phyloP scores from a whole-genome alignment of 225 moss, liverwort and hornwort species.

The Bryum argenteum region DNA sequence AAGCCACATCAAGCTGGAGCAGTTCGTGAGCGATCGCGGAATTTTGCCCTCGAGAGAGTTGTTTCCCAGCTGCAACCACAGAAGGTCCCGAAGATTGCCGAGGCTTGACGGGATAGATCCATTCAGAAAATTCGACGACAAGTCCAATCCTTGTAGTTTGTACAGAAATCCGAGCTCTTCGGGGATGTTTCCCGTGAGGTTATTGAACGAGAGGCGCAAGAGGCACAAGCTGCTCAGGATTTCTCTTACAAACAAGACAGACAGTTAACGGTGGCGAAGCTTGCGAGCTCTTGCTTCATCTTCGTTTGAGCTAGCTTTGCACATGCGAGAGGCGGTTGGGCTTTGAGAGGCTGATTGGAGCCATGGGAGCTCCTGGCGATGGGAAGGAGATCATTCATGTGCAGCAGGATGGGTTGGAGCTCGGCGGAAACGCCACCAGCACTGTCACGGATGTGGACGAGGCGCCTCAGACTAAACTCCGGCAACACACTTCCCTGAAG shows the following conservation, averaged over 20 bases:
- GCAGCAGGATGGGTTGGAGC: conserved; percentile 37
- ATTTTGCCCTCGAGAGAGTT: conserved; percentile 42
- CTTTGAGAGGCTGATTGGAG: not conserved
- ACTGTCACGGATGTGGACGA: not conserved
- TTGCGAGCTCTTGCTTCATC: too few relatives aligned
- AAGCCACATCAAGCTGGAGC: conserved; percentile 57
- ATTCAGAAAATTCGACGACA: conserved; percentile 45
- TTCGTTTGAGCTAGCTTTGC: too few relatives aligned
- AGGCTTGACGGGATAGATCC: conserved; percentile 45
- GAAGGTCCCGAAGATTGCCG: conserved; percentile 47
- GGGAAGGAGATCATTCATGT: conserved; percentile 24
- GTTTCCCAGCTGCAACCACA: conserved; percentile 52
- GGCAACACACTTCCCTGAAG: conserved; percentile 36
- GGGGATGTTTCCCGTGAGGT: conserved; percentile 43
- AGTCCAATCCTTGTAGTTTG: conserved; percentile 42
- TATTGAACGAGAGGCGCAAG: conserved; percentile 45
- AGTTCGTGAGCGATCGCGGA: conserved; percentile 43
- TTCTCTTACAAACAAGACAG: too few relatives aligned
- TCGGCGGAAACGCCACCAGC: conserved; percentile 36
- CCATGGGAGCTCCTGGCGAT: conserved; percentile 13
- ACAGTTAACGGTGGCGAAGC: too few relatives aligned
- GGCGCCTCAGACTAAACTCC: conserved; percentile 22
- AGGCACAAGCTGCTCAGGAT: conserved; percentile 30
- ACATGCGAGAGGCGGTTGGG: too few relatives aligned
- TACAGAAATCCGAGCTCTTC: conserved; percentile 33